phyloP scores from a whole-genome alignment of 257 asterid genomes.

The Solanum paucissectum region DNA sequence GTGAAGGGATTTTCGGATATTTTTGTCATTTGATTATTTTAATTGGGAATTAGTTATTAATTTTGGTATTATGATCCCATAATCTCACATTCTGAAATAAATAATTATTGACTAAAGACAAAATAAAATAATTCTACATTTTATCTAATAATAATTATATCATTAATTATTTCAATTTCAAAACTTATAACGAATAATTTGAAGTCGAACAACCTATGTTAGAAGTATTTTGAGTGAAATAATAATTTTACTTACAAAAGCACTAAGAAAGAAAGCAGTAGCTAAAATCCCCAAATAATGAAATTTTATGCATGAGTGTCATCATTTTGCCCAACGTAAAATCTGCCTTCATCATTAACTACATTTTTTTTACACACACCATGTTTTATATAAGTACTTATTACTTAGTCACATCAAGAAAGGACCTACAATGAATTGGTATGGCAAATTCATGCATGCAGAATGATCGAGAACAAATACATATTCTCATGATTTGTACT shows the following conservation, averaged over 20 bases:
- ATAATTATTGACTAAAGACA: neutral
- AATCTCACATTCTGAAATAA: neutral
- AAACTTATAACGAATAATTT: neutral
- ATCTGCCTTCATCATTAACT: neutral
- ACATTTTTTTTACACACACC: neutral
- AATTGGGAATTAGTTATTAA: neutral
- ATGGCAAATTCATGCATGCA: neutral
- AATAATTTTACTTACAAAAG: neutral
- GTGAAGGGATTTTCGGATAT: neutral
- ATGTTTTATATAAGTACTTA: neutral
- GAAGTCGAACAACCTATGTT: neutral
- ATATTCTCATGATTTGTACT: neutral
- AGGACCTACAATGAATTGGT: neutral
- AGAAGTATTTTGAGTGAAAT: neutral
- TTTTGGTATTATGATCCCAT: neutral
- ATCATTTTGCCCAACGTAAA: constrained; percentile 16
- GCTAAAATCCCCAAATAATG: constrained; percentile 7
- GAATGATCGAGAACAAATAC: neutral
- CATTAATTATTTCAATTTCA: neutral
- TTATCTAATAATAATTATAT: neutral
- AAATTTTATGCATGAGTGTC: constrained; percentile 24
- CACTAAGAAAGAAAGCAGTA: neutral
- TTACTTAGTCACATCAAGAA: neutral
- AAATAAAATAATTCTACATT: neutral
- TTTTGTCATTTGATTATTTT: neutral